These are phyloP conservation scores for Lagenaria siceraria DNA, from an alignment of 306 rosid genomes.

Conservation along the genomic window DNA sequence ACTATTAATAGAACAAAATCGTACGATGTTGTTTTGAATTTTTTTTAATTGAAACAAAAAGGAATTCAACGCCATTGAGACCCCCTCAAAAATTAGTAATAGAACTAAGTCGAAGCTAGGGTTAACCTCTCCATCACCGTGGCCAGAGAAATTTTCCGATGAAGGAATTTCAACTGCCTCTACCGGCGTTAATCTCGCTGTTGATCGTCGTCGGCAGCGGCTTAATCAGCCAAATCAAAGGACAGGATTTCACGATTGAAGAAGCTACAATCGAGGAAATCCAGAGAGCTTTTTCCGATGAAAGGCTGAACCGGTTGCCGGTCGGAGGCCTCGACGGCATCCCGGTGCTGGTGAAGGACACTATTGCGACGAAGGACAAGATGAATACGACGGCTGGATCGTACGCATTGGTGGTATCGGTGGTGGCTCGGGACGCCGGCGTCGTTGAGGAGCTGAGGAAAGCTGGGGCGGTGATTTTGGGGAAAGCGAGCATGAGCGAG, in stretches of 20 bases:
- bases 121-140: not conserved
- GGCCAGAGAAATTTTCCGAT: not conserved
- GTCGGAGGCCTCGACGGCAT: slow-evolving; percentile 32
- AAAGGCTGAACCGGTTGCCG: slow-evolving; percentile 6
- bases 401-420: slow-evolving; percentile 41
- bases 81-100: not conserved
- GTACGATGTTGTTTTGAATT: not conserved
- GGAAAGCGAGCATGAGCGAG: slow-evolving; percentile 40
- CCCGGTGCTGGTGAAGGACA: slow-evolving; percentile 52
- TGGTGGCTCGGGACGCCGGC: slow-evolving; percentile 42
- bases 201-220: not conserved
- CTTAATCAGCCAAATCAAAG: not conserved
- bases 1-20: not conserved
- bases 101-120: not conserved
- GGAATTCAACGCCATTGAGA: not conserved
- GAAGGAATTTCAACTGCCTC: not conserved
- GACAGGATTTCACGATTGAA: slow-evolving; percentile 12
- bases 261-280: slow-evolving; percentile 47
- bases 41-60: not conserved
- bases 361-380: slow-evolving; percentile 38
- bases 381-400: slow-evolving; percentile 52
- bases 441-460: slow-evolving; percentile 36
- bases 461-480: slow-evolving; percentile 45
- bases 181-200: not conserved
- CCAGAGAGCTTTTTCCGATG: slow-evolving; percentile 28